Evolutionary conservation across 768 basidiomycete genomes (phyloP).

Genomic region (Pisolithus sp.): DNA sequence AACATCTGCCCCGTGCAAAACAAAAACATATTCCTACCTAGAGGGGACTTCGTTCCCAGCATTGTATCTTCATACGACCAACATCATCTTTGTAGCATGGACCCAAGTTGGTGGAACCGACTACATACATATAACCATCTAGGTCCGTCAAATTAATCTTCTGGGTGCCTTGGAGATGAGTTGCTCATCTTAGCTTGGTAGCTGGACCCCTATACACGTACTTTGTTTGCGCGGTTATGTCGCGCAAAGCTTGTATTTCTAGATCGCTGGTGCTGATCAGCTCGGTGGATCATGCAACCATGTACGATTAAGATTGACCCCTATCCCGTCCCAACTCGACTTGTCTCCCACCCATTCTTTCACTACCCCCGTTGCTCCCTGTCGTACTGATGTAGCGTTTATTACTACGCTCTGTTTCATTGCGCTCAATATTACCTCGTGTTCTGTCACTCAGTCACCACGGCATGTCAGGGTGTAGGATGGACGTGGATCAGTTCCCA

Average conservation of each 20-base stretch:
- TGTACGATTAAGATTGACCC: neutral
- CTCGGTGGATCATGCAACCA: neutral
- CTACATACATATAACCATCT: neutral
- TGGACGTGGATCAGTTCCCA: neutral
- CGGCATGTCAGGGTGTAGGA: neutral
- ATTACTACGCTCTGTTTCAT: neutral
- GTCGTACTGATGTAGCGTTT: neutral
- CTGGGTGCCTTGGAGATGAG: neutral
- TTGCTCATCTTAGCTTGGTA: neutral
- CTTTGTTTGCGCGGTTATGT: neutral
- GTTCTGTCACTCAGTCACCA: neutral
- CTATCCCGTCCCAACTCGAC: neutral
- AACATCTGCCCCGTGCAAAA: neutral
- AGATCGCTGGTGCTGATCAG: slow-evolving; percentile 1
- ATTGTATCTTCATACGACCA: neutral
- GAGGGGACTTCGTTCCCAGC: neutral
- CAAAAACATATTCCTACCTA: neutral
- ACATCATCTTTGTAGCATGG: neutral
- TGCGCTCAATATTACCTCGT: neutral
- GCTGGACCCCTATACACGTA: neutral
- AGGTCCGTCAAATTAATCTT: neutral
- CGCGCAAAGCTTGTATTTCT: neutral
- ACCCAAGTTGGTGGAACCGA: neutral
- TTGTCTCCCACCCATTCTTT: neutral
- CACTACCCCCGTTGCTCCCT: neutral